Conservation (phyloP, 202 grass and related monocot genomes). For the Zoysia matrella region DNA sequence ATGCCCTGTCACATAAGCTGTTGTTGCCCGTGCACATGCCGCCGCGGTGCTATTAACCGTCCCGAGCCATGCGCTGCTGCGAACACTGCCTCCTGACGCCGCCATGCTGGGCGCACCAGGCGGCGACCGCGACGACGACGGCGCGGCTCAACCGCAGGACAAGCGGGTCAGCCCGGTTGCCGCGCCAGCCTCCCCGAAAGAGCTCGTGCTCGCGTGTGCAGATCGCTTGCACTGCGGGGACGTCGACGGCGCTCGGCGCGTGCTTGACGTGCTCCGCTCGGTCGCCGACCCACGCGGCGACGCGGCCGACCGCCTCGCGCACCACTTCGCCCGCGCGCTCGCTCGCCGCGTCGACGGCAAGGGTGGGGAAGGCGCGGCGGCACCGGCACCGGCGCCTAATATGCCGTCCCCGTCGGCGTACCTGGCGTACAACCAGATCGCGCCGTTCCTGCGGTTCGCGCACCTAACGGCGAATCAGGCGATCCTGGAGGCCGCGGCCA, state of each 20-base stretch:
- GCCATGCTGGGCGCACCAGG: slow-evolving; percentile 64
- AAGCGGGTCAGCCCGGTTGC: background rate
- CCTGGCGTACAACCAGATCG: slow-evolving; percentile 92
- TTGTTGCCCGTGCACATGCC: slow-evolving; percentile 46
- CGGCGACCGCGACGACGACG: slow-evolving; percentile 37
- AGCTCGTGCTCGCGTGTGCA: slow-evolving; percentile 43
- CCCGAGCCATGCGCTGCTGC: slow-evolving; percentile 51
- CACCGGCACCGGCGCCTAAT: background rate
- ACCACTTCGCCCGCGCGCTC: slow-evolving; percentile 68
- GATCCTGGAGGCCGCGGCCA: slow-evolving; percentile 65
- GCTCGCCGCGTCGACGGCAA: slow-evolving; percentile 37
- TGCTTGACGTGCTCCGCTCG: slow-evolving; percentile 33
- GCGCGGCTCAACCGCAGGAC: background rate
- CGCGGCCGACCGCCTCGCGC: slow-evolving; percentile 60
- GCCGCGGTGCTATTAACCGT: slow-evolving; percentile 53
- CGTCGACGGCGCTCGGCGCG: slow-evolving; percentile 45
- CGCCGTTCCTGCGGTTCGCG: slow-evolving; percentile 87
- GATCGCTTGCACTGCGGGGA: slow-evolving; percentile 57
- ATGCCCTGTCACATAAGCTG: slow-evolving; percentile 72
- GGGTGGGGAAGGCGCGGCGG: too few species aligned
- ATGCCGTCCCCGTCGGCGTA: slow-evolving; percentile 43
- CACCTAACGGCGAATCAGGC: slow-evolving; percentile 99
- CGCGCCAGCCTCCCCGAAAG: background rate
- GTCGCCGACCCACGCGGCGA: slow-evolving; percentile 54
- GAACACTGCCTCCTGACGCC: slow-evolving; percentile 27